Percentiles rank a stretch among this genome's conserved stretches.
These are phyloP conservation scores for Simplicillium aogashimaense DNA, from an alignment of 2,329 filamentous ascomycete species.

Conservation along the genomic window DNA sequence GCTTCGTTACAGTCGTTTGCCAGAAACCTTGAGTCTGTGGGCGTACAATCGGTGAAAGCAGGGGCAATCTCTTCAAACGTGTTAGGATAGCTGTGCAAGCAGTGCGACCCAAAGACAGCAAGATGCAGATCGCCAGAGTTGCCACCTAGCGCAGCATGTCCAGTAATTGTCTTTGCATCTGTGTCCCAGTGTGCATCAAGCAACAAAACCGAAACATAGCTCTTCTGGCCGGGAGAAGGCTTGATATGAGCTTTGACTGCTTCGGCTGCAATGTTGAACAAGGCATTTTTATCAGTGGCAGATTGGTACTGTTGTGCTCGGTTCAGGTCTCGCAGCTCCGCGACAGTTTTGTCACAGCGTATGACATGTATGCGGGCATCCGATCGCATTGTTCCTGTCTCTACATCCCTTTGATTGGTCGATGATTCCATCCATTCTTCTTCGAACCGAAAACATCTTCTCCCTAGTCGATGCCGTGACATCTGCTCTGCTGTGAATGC, in stretches of 20 bases:
- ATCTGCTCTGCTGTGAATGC: slow-evolving; percentile 96
- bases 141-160: slow-evolving; percentile 78
- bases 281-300: slow-evolving; percentile 58
- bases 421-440: slow-evolving; percentile 90
- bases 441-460: slow-evolving; percentile 81
- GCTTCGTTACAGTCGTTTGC: slow-evolving; percentile 81
- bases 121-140: slow-evolving; percentile 64
- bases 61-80: slow-evolving; percentile 84
- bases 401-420: slow-evolving; percentile 63
- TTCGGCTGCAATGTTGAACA: slow-evolving; percentile 69
- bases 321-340: slow-evolving; percentile 70
- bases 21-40: slow-evolving; percentile 69
- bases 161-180: slow-evolving; percentile 56
- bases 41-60: slow-evolving; percentile 82
- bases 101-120: slow-evolving; percentile 87
- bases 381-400: slow-evolving; percentile 67
- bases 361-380: slow-evolving; percentile 87
- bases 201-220: slow-evolving; percentile 79
- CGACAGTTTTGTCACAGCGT: slow-evolving; percentile 71
- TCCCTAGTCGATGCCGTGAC: slow-evolving; percentile 77
- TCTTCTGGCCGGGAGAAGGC: slow-evolving; percentile 65
- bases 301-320: slow-evolving; percentile 66
- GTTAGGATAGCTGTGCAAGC: slow-evolving; percentile 81
- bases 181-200: slow-evolving; percentile 86
- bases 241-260: slow-evolving; percentile 73